Evolutionary conservation across 805 yeast genomes (phyloP).

Genomic region (Candida stauntonica): DNA sequence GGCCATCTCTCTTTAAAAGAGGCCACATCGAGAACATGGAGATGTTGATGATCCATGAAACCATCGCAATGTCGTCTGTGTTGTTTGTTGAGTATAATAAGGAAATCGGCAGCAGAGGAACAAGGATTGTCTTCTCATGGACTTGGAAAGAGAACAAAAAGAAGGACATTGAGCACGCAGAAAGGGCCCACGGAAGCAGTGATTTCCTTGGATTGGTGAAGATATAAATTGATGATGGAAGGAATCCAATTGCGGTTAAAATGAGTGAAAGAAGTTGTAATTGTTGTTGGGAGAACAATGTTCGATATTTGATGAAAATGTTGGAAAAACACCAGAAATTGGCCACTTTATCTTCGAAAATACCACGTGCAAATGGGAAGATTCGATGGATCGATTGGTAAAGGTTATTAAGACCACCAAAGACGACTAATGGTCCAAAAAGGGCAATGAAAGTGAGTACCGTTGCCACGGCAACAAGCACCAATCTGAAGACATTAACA

Average conservation of each 20-base stretch:
- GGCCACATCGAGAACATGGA: slow-evolving; percentile 89
- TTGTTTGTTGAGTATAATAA: slow-evolving; percentile 52
- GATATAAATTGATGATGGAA: slow-evolving; percentile 51
- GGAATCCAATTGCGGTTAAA: slow-evolving; percentile 47
- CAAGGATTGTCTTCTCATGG: slow-evolving; percentile 86
- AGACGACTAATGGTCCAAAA: slow-evolving; percentile 56
- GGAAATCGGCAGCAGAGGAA: slow-evolving; percentile 84
- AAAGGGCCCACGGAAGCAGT: slow-evolving; percentile 65
- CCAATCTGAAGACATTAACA: slow-evolving; percentile 53
- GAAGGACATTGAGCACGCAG: slow-evolving; percentile 83
- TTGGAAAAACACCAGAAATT: slow-evolving; percentile 97
- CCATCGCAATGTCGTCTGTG: slow-evolving; percentile 60
- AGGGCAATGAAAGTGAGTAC: slow-evolving; percentile 45
- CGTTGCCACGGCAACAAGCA: slow-evolving; percentile 62
- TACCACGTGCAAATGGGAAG: slow-evolving; percentile 89
- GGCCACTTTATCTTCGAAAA: slow-evolving; percentile 96
- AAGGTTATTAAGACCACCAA: slow-evolving; percentile 36
- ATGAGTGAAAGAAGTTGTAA: slow-evolving; percentile 55
- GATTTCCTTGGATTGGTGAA: slow-evolving; percentile 48
- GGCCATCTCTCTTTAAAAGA: slow-evolving; percentile 67
- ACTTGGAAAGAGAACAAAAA: slow-evolving; percentile 92
- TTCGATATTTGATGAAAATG: slow-evolving; percentile 64
- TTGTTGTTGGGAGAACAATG: slow-evolving; percentile 47
- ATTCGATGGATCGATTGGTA: slow-evolving; percentile 62
- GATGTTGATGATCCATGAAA: slow-evolving; percentile 83